These are phyloP conservation scores for Saccharomyces eubayanus DNA, from an alignment of 805 yeast genomes.

Conservation along the genomic window DNA sequence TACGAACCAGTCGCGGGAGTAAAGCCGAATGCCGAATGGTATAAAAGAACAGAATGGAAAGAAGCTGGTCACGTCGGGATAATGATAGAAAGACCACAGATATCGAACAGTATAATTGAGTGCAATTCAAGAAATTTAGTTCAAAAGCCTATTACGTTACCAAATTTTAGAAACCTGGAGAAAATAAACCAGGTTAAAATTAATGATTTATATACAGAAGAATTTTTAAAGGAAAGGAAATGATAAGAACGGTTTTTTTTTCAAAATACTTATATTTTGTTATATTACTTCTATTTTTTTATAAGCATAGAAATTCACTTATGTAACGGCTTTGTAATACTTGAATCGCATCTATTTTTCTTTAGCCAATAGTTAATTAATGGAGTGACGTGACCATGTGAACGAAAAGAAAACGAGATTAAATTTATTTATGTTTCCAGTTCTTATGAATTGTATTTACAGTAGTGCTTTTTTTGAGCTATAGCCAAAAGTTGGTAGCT, in stretches of 20 bases:
- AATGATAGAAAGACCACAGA: slow-evolving; percentile 36
- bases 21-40: slow-evolving; percentile 12
- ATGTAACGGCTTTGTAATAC: neutral
- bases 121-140: slow-evolving; percentile 14
- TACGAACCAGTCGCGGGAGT: slow-evolving; percentile 14
- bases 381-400: too few species aligned
- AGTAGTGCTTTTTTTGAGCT: too few species aligned
- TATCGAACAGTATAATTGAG: slow-evolving; percentile 32
- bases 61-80: slow-evolving; percentile 34
- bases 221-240: neutral
- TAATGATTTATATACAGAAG: slow-evolving; percentile 8
- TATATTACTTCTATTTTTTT: neutral
- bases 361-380: too few species aligned
- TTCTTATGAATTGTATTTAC: neutral
- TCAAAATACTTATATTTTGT: neutral
- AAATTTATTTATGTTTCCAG: neutral
- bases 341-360: neutral
- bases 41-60: slow-evolving; percentile 18
- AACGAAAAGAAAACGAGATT: too few species aligned
- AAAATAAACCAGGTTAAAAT: slow-evolving; percentile 42
- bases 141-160: slow-evolving; percentile 33
- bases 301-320: neutral
- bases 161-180: slow-evolving; percentile 57
- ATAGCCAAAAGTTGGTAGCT: neutral
- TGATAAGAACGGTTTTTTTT: neutral